phyloP scores from a whole-genome alignment of 768 basidiomycete species.

The Leccinum obscurum region DNA sequence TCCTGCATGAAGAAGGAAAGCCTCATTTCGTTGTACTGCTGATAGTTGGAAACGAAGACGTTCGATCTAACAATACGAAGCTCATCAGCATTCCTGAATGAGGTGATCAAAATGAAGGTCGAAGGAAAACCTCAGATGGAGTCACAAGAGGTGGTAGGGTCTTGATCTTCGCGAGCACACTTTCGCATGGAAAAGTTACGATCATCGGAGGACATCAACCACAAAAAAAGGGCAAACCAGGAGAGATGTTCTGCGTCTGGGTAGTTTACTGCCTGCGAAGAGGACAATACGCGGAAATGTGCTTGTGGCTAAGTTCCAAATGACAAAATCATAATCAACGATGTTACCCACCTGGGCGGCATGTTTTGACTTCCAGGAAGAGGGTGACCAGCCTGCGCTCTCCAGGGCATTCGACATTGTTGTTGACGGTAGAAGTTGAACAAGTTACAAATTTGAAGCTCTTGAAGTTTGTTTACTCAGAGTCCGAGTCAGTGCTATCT shows the following conservation, averaged over 20 bases:
- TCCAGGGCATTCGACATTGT: slow-evolving; percentile 15
- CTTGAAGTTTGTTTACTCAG: neutral
- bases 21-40: slow-evolving; percentile 81
- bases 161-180: slow-evolving; percentile 76
- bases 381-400: slow-evolving; percentile 57
- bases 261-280: slow-evolving; percentile 64
- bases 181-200: slow-evolving; percentile 28
- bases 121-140: slow-evolving; percentile 75
- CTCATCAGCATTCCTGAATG: slow-evolving; percentile 30
- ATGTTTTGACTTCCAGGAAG: slow-evolving; percentile 77
- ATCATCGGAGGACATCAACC: neutral
- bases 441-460: neutral
- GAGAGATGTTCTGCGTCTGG: slow-evolving; percentile 61
- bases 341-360: slow-evolving; percentile 63
- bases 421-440: neutral
- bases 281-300: neutral
- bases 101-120: neutral
- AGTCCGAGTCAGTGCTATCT: too few species aligned
- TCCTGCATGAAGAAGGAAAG: slow-evolving; percentile 94
- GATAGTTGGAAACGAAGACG: slow-evolving; percentile 77
- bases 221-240: slow-evolving; percentile 40
- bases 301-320: neutral
- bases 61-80: slow-evolving; percentile 57
- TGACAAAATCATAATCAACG: neutral
- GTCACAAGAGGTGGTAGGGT: slow-evolving; percentile 89